Conservation (phyloP, 306 rosid genomes). For the Cicer cuneatum region DNA sequence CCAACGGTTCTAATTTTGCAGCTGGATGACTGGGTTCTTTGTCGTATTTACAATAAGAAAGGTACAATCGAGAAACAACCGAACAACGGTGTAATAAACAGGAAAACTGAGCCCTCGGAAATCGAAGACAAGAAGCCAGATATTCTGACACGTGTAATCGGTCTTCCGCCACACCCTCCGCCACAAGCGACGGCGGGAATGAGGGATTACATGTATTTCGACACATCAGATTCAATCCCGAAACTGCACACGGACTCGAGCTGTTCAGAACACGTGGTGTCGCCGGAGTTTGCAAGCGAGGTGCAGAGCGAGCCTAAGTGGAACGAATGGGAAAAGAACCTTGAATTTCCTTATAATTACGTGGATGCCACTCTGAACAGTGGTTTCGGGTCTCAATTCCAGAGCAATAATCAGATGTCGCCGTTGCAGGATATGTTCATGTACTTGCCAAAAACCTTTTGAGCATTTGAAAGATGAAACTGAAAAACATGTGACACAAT, state of each 20-base stretch:
- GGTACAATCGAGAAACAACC: constrained; percentile 64
- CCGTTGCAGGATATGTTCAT: constrained; percentile 88
- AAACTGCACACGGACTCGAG: constrained; percentile 92
- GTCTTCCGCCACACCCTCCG: constrained; percentile 41
- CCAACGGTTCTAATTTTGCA: constrained; percentile 58
- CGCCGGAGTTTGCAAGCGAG: constrained; percentile 86
- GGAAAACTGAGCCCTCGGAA: constrained; percentile 44
- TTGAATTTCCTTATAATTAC: constrained; percentile 64
- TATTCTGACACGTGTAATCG: constrained; percentile 30
- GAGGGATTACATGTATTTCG: constrained; percentile 65
- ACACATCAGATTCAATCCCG: constrained; percentile 79
- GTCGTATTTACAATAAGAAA: constrained; percentile 96
- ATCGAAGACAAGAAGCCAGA: constrained; percentile 73
- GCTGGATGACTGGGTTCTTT: constrained; percentile 97
- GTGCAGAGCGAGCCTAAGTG: constrained; percentile 94
- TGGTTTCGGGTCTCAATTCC: constrained; percentile 60
- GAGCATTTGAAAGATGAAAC: constrained; percentile 3
- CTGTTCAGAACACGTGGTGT: constrained; percentile 95
- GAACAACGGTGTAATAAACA: constrained; percentile 1
- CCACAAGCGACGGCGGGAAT: constrained; percentile 2
- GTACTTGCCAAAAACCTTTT: constrained; percentile 66
- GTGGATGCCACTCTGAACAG: constrained; percentile 57
- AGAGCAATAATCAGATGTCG: constrained; percentile 68
- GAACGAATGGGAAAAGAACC: constrained; percentile 76
- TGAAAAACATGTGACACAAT: background rate